These are phyloP conservation scores for Alternaria infectoria DNA, from an alignment of 2,329 filamentous ascomycete genomes.

Conservation along the genomic window DNA sequence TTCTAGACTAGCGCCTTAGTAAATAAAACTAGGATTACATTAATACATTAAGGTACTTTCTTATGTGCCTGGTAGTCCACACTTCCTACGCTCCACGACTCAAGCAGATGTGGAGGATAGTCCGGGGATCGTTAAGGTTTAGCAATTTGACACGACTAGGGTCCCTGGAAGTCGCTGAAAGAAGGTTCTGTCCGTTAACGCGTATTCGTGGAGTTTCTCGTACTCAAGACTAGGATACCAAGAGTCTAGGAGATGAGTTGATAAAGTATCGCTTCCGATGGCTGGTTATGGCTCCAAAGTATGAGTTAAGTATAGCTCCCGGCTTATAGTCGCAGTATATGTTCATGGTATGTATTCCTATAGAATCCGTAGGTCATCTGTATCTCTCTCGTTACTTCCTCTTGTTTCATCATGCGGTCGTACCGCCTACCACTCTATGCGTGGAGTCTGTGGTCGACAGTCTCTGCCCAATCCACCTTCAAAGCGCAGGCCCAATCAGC, in stretches of 20 bases:
- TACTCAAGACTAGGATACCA: not conserved
- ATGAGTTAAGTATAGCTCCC: not conserved
- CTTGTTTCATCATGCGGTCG: conserved; percentile 12
- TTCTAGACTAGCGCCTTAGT: too few species aligned
- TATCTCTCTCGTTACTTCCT: not conserved
- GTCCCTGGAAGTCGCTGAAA: not conserved
- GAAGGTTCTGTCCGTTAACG: not conserved
- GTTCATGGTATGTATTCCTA: not conserved
- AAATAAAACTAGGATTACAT: too few species aligned
- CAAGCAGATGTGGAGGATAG: not conserved
- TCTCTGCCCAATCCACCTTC: conserved; percentile 1
- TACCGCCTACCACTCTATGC: conserved; percentile 3
- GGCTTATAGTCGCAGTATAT: not conserved
- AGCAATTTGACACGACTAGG: not conserved
- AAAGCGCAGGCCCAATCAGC: conserved; percentile 10
- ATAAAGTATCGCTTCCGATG: not conserved
- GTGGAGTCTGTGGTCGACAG: conserved; percentile 10
- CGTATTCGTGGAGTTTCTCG: conserved; percentile 15
- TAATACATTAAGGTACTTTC: too few species aligned
- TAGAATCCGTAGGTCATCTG: not conserved
- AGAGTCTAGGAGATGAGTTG: not conserved
- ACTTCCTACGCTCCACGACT: not conserved
- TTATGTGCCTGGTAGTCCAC: not conserved
- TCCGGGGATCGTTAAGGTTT: not conserved
- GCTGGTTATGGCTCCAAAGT: not conserved